Evolutionary conservation across 306 rosid genomes (phyloP), one percentile per base, ranked within the genome.

Genomic region (Oxytropis ochrocephala): DNA sequence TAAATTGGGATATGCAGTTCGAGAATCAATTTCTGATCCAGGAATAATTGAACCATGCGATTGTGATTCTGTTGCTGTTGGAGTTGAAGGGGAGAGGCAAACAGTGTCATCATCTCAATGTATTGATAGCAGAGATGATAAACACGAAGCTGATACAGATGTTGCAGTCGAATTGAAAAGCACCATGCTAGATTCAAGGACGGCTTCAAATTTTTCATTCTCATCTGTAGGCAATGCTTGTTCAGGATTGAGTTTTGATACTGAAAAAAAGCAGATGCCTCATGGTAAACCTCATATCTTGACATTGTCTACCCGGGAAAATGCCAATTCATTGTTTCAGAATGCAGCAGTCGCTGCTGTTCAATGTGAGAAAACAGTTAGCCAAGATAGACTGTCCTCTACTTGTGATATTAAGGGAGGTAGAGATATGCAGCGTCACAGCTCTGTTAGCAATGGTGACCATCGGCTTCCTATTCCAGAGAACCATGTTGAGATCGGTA

Each of bases 301-400:
- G 7, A 32, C 77, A 24, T 46, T 76, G 71, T 67, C 83, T 0
- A 69, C 61, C 70, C 78, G 33, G 53, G 53, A 70, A 43, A 56
- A 79, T 75, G 73, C 84, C 36, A 80, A 73, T 70, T 81, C 85
- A 0, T 38, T 42, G 61, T 70, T 80, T 12, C 85, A 60, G 53
- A 82, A 73, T 74, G 21, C 76, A 75, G 81, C 60, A 36, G 66
- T 58, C 42, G 74, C 69, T 39, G 60, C 43, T 55, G 43, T 72
- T 73, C 78, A 63, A 43, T 59, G 76, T 13, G 90, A 85, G 69
- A 80, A 81, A 71, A 54, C 73, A 39, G 64, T 33, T 61, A 59
- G 57, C 64, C 91, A 81, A 78, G 84, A 80, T 76, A 78, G 72
- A 19, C 64, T 76, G 60, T 78, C 94, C 48, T 81, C 92, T 42